A percentile compares a stretch with the other conserved stretches of the same genome.
These are phyloP conservation scores for Yamadazyma blattariae DNA, from an alignment of 1,139 yeast species.

Conservation along the genomic window DNA sequence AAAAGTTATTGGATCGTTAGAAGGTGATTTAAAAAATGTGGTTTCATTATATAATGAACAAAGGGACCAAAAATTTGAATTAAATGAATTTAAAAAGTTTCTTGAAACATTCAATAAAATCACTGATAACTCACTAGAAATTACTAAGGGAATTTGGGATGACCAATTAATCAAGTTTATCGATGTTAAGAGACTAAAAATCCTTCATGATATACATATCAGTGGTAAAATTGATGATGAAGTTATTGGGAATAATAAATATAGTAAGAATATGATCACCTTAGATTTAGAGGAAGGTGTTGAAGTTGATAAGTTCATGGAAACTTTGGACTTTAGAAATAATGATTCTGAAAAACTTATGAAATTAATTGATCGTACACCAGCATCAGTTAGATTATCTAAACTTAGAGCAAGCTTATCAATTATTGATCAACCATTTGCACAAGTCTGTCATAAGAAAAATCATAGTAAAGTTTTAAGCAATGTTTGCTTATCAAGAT, in stretches of 20 bases:
- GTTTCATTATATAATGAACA: conserved; percentile 12
- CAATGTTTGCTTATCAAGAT: conserved; percentile 21
- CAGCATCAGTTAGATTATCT: conserved; percentile 13
- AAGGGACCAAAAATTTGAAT: background rate
- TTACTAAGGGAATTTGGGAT: conserved; percentile 8
- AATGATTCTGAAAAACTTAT: background rate
- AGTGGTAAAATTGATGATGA: conserved; percentile 12
- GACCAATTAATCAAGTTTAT: background rate
- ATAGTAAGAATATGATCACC: no score
- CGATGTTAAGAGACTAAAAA: conserved; percentile 3
- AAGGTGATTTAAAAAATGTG: conserved; percentile 17
- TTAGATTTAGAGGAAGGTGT: no score
- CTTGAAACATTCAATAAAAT: conserved; percentile 23
- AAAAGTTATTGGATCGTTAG: background rate
- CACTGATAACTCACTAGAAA: conserved; percentile 20
- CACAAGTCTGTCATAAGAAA: conserved; percentile 49
- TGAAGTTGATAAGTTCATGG: background rate
- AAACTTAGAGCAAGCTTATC: conserved; percentile 18
- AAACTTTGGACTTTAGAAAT: background rate
- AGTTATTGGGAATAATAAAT: background rate
- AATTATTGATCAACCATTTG: conserved; percentile 41
- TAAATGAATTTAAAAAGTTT: conserved; percentile 2
- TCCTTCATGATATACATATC: conserved; percentile 17
- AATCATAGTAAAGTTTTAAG: conserved; percentile 42
- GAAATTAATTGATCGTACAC: conserved; percentile 8